Conservation (phyloP, 768 basidiomycete genomes). For the Boletus sp. region DNA sequence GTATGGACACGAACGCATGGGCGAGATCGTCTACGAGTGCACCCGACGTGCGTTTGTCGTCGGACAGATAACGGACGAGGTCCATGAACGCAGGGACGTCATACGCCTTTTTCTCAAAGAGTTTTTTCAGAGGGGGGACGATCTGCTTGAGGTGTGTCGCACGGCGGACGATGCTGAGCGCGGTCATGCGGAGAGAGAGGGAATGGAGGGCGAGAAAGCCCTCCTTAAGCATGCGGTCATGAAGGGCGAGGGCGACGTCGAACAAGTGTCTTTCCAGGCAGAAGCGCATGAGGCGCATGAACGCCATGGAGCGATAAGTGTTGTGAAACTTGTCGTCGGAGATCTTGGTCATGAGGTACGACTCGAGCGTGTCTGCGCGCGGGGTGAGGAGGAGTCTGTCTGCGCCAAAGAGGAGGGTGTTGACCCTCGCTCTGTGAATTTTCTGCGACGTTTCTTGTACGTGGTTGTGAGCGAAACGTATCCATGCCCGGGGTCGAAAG, state of each 20-base stretch:
- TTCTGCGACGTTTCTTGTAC: constrained; percentile 11
- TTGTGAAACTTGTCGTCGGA: constrained; percentile 29
- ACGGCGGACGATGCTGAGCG: constrained; percentile 26
- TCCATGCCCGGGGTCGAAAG: constrained; percentile 8
- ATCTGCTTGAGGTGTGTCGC: constrained; percentile 1
- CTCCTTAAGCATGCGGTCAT: constrained; percentile 41
- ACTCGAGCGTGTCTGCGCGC: constrained; percentile 16
- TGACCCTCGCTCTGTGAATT: constrained; percentile 22
- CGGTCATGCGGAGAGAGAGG: constrained; percentile 42
- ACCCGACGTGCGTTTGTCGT: constrained; percentile 12
- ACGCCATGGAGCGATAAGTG: constrained; percentile 31
- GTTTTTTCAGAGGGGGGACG: constrained; percentile 1
- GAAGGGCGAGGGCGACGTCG: constrained; percentile 39
- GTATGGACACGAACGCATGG: constrained; percentile 19
- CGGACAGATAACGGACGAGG: constrained; percentile 22
- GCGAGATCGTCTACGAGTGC: constrained; percentile 23
- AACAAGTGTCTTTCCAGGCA: constrained; percentile 41
- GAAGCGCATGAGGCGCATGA: constrained; percentile 39
- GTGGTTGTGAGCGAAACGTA: neutral
- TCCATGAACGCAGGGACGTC: constrained; percentile 27
- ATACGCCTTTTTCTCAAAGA: constrained; percentile 17
- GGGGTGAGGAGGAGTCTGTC: constrained; percentile 27
- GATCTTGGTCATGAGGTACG: constrained; percentile 23
- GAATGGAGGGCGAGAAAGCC: constrained; percentile 38
- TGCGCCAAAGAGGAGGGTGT: constrained; percentile 26